Conservation (phyloP, 495 filamentous ascomycete species). For the Aspergillus taichungensis region DNA sequence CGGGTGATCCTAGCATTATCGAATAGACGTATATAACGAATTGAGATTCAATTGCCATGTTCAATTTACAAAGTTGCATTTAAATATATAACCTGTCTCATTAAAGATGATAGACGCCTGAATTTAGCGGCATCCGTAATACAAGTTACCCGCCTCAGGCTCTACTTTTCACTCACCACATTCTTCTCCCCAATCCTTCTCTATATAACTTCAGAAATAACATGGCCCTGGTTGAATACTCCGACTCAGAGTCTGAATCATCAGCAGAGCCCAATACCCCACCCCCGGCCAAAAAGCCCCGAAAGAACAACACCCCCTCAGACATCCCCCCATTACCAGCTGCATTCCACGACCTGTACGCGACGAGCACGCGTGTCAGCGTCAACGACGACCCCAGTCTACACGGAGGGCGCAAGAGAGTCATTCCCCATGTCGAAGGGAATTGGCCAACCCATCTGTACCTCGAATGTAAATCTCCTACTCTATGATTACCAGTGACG, state of each 20-base stretch:
- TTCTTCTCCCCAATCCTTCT: too few relatives aligned
- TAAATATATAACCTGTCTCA: too few relatives aligned
- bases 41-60: too few relatives aligned
- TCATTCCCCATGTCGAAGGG: conserved; percentile 75
- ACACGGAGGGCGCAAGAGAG: conserved; percentile 74
- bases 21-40: too few relatives aligned
- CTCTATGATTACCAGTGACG: neutral
- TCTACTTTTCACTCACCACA: too few relatives aligned
- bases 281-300: conserved; percentile 19
- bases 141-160: too few relatives aligned
- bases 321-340: conserved; percentile 69
- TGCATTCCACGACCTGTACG: conserved; percentile 83
- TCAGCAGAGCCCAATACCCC: conserved; percentile 15
- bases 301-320: conserved; percentile 3
- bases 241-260: conserved; percentile 54
- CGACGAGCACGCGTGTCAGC: conserved; percentile 61
- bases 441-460: conserved; percentile 93
- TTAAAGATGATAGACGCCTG: too few relatives aligned
- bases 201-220: too few relatives aligned
- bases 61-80: too few relatives aligned
- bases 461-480: conserved; percentile 68
- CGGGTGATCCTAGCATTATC: neutral
- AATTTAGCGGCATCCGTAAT: too few relatives aligned
- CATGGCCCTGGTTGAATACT: conserved; percentile 65
- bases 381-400: conserved; percentile 72